Conservation (phyloP, 306 rosid species). For the Geum urbanum region DNA sequence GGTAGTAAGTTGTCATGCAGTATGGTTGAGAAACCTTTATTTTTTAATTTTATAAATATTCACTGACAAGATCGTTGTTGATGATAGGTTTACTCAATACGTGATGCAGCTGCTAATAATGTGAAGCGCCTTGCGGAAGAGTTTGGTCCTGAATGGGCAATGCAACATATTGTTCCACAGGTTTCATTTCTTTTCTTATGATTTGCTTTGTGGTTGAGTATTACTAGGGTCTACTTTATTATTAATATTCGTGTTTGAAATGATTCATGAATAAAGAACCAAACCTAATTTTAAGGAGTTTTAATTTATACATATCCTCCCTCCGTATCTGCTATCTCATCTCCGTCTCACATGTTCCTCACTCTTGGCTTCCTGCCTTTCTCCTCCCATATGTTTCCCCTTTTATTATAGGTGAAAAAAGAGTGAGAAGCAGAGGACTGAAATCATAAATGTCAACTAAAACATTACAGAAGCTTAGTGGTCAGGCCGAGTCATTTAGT, state of each 20-base stretch:
- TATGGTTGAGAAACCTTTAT: conserved; percentile 5
- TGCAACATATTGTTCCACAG: conserved; percentile 98
- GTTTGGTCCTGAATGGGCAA: conserved; percentile 98
- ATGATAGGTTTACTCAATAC: conserved; percentile 89
- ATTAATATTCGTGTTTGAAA: no score
- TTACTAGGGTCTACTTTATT: not conserved
- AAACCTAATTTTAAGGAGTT: not conserved
- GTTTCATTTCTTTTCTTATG: conserved; percentile 34
- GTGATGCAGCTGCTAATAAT: conserved; percentile 98
- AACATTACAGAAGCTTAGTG: no score
- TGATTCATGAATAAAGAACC: no score
- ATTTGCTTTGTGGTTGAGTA: not conserved
- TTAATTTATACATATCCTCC: not conserved
- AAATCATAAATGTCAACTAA: no score
- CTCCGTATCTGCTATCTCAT: not conserved
- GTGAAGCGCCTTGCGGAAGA: conserved; percentile 99
- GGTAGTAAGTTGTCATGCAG: not conserved
- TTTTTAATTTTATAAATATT: conserved; percentile 1
- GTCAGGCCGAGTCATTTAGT: not conserved
- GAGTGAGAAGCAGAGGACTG: no score
- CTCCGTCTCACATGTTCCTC: no score
- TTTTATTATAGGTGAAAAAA: no score
- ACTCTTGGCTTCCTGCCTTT: no score
- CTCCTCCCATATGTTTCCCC: no score
- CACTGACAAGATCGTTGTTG: conserved; percentile 6